These are phyloP conservation scores for Blastobotrys arbuscula DNA, from an alignment of 1,139 yeast genomes.

Conservation along the genomic window DNA sequence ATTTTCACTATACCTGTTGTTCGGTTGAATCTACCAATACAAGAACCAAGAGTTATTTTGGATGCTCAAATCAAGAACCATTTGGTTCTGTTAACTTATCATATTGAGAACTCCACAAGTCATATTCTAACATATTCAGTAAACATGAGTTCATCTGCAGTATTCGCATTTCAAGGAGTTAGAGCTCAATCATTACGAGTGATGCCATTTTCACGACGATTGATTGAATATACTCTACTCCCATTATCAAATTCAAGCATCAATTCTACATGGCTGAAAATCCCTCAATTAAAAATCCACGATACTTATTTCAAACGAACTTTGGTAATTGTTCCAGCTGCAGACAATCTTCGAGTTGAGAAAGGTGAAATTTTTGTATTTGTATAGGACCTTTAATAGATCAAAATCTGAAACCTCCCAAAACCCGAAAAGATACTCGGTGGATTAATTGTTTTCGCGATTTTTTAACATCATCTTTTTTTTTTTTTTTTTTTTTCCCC, in stretches of 20 bases:
- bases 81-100: slow-evolving; percentile 40
- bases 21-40: slow-evolving; percentile 48
- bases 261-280: slow-evolving; percentile 33
- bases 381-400: background rate
- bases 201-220: slow-evolving; percentile 55
- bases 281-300: slow-evolving; percentile 56
- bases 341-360: slow-evolving; percentile 31
- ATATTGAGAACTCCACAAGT: slow-evolving; percentile 70
- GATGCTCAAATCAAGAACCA: slow-evolving; percentile 14
- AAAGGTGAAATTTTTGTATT: slow-evolving; percentile 18
- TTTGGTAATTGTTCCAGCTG: slow-evolving; percentile 50
- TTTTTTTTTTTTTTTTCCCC: background rate
- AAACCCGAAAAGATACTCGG: background rate
- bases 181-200: slow-evolving; percentile 43
- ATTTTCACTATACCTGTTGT: slow-evolving; percentile 28
- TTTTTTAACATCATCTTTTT: background rate
- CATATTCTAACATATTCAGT: slow-evolving; percentile 61
- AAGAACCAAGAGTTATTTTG: slow-evolving; percentile 64
- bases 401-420: background rate
- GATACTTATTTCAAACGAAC: slow-evolving; percentile 64
- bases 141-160: slow-evolving; percentile 36
- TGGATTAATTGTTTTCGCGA: background rate
- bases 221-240: slow-evolving; percentile 38
- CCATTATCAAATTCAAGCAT: slow-evolving; percentile 20
- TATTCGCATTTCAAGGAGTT: slow-evolving; percentile 38